Evolutionary conservation across 495 filamentous ascomycete species (phyloP), one percentile per base, ranked within the genome.

Genomic region (Chaetomium tenue): DNA sequence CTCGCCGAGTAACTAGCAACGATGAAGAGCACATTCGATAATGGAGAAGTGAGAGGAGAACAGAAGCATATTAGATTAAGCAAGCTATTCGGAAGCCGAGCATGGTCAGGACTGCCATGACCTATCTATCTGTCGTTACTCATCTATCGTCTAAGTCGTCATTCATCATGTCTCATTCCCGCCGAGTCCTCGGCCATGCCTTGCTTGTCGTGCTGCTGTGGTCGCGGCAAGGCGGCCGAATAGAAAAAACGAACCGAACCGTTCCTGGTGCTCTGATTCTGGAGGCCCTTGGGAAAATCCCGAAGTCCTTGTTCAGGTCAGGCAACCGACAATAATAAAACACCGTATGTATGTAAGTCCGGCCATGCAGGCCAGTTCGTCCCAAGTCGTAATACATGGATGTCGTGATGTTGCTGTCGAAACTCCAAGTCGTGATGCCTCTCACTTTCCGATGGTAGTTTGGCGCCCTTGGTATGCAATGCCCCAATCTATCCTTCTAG

Each of bases 131-230:
- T 64, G 63, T 61, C 63, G 53, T 66, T 58, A 66, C n/a, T 66
- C 64, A 50, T 66, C 64, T 66, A 66, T 63, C 64, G 44, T 66
- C 59, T 63, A 66, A 18, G 57, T 56, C 54, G 48, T 65, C 56
- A 60, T 53, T 42, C 52, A 59, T 66, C 58, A 66, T 61, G 54
- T 39, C 26, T 65, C 51, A 57, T 55, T 46, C n/a, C 50, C 20
- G 11, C 22, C 53, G 4, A 42, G 25, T 52, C 23, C 20, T 26
- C 33, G 20, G n/a, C 47, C 51, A 37, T 28, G 37, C 23, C 56
- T 46, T 47, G 39, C 54, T 57, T 58, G 23, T 40, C 55, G 25
- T 7, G 33, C 18, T 37, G 50, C 16, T 20, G 46, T 50, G 11
- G 30, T 25, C 23, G 25, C 25, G 23, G 12, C 23, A 53, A 30